Base-by-base conservation (phyloP, 768 basidiomycete species). In the Mycena kentingensis region DNA sequence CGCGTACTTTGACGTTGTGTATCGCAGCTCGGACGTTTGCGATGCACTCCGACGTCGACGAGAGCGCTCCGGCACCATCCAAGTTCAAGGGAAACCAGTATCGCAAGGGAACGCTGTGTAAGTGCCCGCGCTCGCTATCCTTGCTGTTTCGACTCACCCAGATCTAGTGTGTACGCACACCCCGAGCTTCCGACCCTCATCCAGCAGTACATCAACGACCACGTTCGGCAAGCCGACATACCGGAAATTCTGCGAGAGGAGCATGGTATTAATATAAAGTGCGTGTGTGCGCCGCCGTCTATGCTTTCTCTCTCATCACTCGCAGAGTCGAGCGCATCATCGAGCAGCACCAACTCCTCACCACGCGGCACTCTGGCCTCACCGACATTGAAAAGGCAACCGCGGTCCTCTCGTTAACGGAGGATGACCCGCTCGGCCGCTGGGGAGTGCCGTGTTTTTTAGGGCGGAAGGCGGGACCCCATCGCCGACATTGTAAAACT, bases 371-470 rank as follows among this genome's bases (percentile, higher is more conserved):
- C 16, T 34, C 52, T 19, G 37, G 46, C 2, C 52, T 47, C 25
- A 39, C 46, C 3, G 45, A 47, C 21, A 26, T 32, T 2, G 46
- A 54, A 27, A 47, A 47, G 16, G 37, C 19, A 12, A 36, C 46
- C 5, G 46, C 52, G 5, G 48, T 54, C 19, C 46, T 54, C 2
- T 21, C 36, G 1, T n/a, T 47, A 27, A 24, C 25, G 11, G 39
- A 38, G 27, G 52, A 54, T 16, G 52, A 54, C 36, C 37, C 46
- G 10, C 29, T 54, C 2, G 45, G 12, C 2, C 45, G 38, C 12
- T 54, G 52, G 52, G 52, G 52, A n/a, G n/a, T n/a, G n/a, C n/a
- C n/a, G n/a, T n/a, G n/a, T n/a, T n/a, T n/a, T n/a, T n/a, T n/a
- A n/a, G n/a, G n/a, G n/a, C n/a, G n/a, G n/a, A n/a, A n/a, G n/a